Evolutionary conservation across 495 filamentous ascomycete species (phyloP), one percentile per base, ranked within the genome.

Genomic region (Trichoderma orchidacearum): DNA sequence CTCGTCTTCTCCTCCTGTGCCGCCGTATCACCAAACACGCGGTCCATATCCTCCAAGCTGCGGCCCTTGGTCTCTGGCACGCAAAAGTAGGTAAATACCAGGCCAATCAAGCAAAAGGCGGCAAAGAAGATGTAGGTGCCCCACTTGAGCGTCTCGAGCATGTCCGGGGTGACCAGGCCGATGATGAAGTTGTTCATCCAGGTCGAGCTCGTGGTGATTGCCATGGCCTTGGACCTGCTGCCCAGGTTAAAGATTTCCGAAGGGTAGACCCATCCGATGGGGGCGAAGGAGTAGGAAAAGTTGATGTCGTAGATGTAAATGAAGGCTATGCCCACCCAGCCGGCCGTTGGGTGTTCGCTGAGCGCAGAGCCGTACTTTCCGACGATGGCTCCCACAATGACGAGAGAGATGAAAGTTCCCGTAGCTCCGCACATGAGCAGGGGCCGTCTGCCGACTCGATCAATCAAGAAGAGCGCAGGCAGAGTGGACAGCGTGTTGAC

Each of bases 71-170:
- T 66, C 48, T 64, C 64, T 1, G 62, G 62, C 4, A 72, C 61
- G 38, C 64, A 62, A 55, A 64, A 64, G 50, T 59, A 64, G 3
- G 60, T 60, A 21, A 59, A 64, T 2, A 50, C 36, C 13, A 56
- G 7, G 1, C 52, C 58, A 15, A 61, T 30, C 6, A 61, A 30
- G 36, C 60, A 64, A 30, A 63, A 66, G 29, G 56, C 66, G 2
- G 77, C 81, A 63, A 85, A 85, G 72, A 86, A 83, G 63, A 84
- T 78, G 65, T 81, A 85, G n/a, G 82, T 82, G 51, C 82, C 81
- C 64, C 72, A 86, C 7, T 69, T 72, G 61, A 83, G 76, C 31
- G 68, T 65, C 5, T 68, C 65, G 27, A 85, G 70, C 78, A 85
- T 83, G 58, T 78, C 72, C 0, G 81, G 80, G 0, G 80, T 83